These are phyloP conservation scores for Coriolopsis trogii DNA, from an alignment of 1,284 basidiomycete species.

Conservation along the genomic window DNA sequence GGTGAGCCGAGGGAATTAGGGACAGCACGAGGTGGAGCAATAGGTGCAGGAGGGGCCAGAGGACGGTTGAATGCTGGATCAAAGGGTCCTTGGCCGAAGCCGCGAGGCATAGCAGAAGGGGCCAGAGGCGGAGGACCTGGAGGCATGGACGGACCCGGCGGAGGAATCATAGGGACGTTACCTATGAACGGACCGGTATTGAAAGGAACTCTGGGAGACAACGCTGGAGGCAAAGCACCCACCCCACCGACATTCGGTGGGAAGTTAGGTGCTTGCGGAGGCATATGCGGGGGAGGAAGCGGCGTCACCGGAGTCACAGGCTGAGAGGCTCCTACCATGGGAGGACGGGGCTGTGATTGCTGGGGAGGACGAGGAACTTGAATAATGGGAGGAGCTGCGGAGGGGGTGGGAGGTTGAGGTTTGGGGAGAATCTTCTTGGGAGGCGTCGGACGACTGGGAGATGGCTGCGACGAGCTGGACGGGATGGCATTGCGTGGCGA, in stretches of 20 bases:
- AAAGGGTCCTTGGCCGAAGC: conserved; percentile 50
- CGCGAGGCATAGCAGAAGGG: conserved; percentile 55
- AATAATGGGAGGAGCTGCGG: conserved; percentile 30
- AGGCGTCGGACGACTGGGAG: conserved; percentile 43
- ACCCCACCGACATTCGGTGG: conserved; percentile 37
- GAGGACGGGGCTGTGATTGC: conserved; percentile 37
- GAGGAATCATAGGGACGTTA: conserved; percentile 37
- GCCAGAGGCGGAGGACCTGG: conserved; percentile 48
- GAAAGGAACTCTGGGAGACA: conserved; percentile 52
- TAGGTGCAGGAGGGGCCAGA: conserved; percentile 50
- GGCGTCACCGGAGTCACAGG: conserved; percentile 40
- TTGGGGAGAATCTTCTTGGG: conserved; percentile 58
- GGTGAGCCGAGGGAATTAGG: conserved; percentile 44
- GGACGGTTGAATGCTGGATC: conserved; percentile 49
- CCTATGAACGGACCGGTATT: conserved; percentile 51
- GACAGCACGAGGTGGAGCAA: conserved; percentile 46
- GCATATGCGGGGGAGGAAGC: conserved; percentile 37
- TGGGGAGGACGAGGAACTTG: conserved; percentile 36
- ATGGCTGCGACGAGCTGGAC: conserved; percentile 51
- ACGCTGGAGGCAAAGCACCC: conserved; percentile 47
- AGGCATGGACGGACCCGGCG: conserved; percentile 45
- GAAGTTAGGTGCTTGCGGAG: conserved; percentile 46
- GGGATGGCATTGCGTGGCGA: conserved; percentile 52
- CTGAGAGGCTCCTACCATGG: conserved; percentile 35
- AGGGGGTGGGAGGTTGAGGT: conserved; percentile 30